A percentile compares a stretch with the other conserved stretches of the same genome.
Conservation (phyloP, 2,329 filamentous ascomycete genomes). For the Ophiostoma sp. region DNA sequence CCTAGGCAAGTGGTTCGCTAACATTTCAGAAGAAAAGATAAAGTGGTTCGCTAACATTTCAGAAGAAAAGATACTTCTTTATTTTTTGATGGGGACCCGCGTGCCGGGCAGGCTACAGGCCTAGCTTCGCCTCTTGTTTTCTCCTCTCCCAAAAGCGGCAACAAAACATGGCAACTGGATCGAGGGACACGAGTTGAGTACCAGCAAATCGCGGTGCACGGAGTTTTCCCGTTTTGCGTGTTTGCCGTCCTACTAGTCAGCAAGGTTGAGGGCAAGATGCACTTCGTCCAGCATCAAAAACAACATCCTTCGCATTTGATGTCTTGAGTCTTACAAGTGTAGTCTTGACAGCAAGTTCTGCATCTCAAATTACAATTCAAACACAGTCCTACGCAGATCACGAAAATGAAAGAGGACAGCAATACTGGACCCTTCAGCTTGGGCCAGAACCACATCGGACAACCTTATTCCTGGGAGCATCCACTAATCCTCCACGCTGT, state of each 20-base stretch:
- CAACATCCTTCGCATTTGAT: too few relatives aligned
- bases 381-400: not conserved
- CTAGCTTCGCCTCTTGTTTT: not conserved
- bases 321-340: not conserved
- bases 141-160: not conserved
- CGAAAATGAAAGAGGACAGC: not conserved
- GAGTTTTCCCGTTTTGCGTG: not conserved
- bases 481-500: not conserved
- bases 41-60: not conserved
- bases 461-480: not conserved
- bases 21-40: too few relatives aligned
- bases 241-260: not conserved
- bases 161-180: conserved; percentile 1
- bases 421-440: not conserved
- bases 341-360: not conserved
- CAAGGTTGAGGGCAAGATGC: not conserved
- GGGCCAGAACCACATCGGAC: not conserved
- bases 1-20: not conserved
- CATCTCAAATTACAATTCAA: not conserved
- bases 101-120: not conserved
- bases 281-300: not conserved
- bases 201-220: not conserved
- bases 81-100: not conserved
- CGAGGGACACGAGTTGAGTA: not conserved
- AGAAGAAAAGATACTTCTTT: not conserved